Evolutionary conservation across 306 rosid species (phyloP).

Genomic region (Castanea mollissima): DNA sequence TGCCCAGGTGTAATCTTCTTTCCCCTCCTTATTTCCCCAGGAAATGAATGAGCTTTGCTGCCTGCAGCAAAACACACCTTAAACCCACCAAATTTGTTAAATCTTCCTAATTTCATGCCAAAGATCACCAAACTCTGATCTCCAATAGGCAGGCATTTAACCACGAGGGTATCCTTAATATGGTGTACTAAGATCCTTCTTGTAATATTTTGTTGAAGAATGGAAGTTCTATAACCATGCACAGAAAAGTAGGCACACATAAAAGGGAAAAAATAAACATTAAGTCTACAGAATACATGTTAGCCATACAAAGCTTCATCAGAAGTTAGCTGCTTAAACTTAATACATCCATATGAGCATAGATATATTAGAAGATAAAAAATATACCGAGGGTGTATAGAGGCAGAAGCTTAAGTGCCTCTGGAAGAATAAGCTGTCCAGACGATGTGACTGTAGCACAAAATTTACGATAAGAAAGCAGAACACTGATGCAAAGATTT

Average conservation of each 20-base stretch:
- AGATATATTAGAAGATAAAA: conserved; percentile 11
- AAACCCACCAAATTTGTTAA: not conserved
- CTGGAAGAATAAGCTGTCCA: conserved; percentile 98
- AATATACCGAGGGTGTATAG: conserved; percentile 82
- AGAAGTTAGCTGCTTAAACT: not conserved
- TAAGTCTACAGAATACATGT: not conserved
- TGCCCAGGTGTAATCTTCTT: not conserved
- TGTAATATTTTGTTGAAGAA: too few relatives aligned
- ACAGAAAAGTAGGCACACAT: not conserved
- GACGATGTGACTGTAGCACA: conserved; percentile 97
- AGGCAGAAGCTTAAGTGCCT: conserved; percentile 98
- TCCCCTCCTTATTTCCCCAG: not conserved
- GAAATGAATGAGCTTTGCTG: not conserved
- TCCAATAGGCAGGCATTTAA: not conserved
- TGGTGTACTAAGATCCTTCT: too few relatives aligned
- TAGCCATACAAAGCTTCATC: not conserved
- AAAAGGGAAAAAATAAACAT: not conserved
- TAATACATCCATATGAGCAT: not conserved
- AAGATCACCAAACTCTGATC: not conserved
- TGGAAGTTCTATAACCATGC: too few relatives aligned
- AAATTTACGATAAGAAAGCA: conserved; percentile 86
- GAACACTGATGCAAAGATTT: conserved; percentile 76
- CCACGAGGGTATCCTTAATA: not conserved
- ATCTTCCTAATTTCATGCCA: not conserved
- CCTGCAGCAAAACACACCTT: not conserved